A percentile compares a stretch with the other conserved stretches of the same genome.
These are phyloP conservation scores for Microcyclosporella mali DNA, from an alignment of 2,329 filamentous ascomycete species.

Conservation along the genomic window DNA sequence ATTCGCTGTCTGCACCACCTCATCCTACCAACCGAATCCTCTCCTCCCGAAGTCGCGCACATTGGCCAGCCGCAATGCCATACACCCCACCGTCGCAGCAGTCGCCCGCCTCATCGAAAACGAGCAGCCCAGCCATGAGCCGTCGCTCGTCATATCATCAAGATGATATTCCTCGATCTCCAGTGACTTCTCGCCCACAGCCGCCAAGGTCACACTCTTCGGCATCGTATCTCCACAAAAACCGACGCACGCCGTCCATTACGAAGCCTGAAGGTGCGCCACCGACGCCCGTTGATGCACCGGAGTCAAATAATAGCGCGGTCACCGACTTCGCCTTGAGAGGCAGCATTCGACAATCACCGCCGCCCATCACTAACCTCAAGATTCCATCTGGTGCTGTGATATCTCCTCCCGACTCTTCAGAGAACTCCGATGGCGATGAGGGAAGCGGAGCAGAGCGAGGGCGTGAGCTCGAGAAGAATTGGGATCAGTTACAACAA, in stretches of 20 bases:
- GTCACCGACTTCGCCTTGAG: slow-evolving; percentile 35
- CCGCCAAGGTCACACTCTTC: slow-evolving; percentile 54
- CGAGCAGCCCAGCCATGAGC: slow-evolving; percentile 45
- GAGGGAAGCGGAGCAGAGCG: slow-evolving; percentile 29
- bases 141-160: slow-evolving; percentile 47
- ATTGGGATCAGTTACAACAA: slow-evolving; percentile 64
- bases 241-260: slow-evolving; percentile 53
- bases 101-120: slow-evolving; percentile 53
- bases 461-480: slow-evolving; percentile 38
- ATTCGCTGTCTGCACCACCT: slow-evolving; percentile 13
- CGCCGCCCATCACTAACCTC: slow-evolving; percentile 70
- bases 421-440: slow-evolving; percentile 75
- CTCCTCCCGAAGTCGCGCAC: background rate
- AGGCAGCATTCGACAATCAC: slow-evolving; percentile 71
- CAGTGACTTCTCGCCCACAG: slow-evolving; percentile 38
- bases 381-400: slow-evolving; percentile 77
- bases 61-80: slow-evolving; percentile 57
- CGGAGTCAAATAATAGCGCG: slow-evolving; percentile 10
- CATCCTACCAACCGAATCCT: slow-evolving; percentile 26
- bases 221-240: slow-evolving; percentile 56
- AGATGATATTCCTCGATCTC: slow-evolving; percentile 32
- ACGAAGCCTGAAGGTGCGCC: slow-evolving; percentile 18
- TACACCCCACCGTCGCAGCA: slow-evolving; percentile 73
- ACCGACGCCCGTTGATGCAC: slow-evolving; percentile 27
- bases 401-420: slow-evolving; percentile 85